Percentiles rank a stretch among this genome's conserved stretches.
Conservation (phyloP, 139 green algal genomes). For the Chlorella vulgaris region DNA sequence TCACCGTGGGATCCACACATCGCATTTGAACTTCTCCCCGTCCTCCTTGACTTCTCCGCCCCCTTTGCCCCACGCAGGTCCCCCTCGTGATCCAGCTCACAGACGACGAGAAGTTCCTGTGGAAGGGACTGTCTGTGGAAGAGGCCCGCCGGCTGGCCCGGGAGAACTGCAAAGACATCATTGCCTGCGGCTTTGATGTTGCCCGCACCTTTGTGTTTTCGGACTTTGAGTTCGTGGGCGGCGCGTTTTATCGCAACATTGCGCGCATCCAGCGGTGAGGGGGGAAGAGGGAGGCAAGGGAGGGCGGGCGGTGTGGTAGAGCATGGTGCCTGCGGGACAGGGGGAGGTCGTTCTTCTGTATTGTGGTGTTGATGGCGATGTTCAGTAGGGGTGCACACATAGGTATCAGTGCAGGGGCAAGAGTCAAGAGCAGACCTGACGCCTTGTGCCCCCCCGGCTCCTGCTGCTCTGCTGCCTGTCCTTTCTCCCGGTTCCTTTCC, state of each 20-base stretch:
- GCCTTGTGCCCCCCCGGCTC: background rate
- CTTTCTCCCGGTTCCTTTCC: background rate
- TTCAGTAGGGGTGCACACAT: too few relatives aligned
- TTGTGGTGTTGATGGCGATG: background rate
- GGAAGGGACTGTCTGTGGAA: slow-evolving; percentile 79
- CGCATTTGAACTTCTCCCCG: too few relatives aligned
- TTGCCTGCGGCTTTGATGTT: slow-evolving; percentile 97
- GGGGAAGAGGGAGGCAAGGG: background rate
- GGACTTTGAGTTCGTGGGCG: slow-evolving; percentile 96
- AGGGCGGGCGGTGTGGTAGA: background rate
- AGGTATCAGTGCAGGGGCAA: too few relatives aligned
- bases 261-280: slow-evolving; percentile 82
- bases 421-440: background rate
- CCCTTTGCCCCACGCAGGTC: too few relatives aligned
- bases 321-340: background rate
- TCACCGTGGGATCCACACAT: too few relatives aligned
- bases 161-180: slow-evolving; percentile 99
- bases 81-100: slow-evolving; percentile 99
- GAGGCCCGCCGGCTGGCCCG: slow-evolving; percentile 81
- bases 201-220: slow-evolving; percentile 97
- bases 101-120: slow-evolving; percentile 97
- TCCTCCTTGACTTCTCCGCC: too few relatives aligned
- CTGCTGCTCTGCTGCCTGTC: background rate
- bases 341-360: too few relatives aligned
- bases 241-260: slow-evolving; percentile 95